Base-by-base conservation (phyloP, 2,329 filamentous ascomycete species). In the Elsinoe batatas region DNA sequence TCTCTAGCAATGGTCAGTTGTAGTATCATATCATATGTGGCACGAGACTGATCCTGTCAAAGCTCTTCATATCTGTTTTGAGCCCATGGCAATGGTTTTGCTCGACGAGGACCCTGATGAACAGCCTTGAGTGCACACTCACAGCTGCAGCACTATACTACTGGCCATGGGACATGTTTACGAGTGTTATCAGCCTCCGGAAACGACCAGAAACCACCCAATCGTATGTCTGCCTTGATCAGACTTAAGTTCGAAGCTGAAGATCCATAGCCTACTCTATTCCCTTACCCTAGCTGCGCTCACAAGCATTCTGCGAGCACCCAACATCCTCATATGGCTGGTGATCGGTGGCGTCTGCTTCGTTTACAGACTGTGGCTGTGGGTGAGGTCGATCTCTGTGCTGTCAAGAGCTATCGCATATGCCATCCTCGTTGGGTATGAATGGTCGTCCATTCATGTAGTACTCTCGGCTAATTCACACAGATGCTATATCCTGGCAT, bases 51-150 rank as follows among this genome's bases (percentile, higher is more conserved):
- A 42, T 13, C 8, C 13, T 3, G 8, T 11, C 18, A 58, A 60
- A 90, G 84, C 75, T 95, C 44, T 77, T 79, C 57, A 78, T 93
- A 71, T 84, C 83, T 2, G 69, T 87, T 42, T 74, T 83, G 64
- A 95, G 83, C 69, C 88, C 93, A 5, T 98, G 93, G 90, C 89
- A 96, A 69, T 97, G 88, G 88, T 97, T 93, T 71, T 93, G 86
- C 71, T 93, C 90, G 1, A 91, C 90, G 0, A 81, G 93, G 46
- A 95, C 93, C 0, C 85, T 98, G 65, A 96, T 91, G 55, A 98
- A 98, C 72, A 93, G 85, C 53, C 75, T 97, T 3, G 93, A 98
- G 74, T 89, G 86, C n/a, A 87, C 87, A 0, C 73, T 98, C 62
- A 96, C 91, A 3, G 76, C 87, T 58, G 77, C 82, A 64, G 91